phyloP scores from a whole-genome alignment of 139 green algal genomes.

The Volvox reticuliferus region DNA sequence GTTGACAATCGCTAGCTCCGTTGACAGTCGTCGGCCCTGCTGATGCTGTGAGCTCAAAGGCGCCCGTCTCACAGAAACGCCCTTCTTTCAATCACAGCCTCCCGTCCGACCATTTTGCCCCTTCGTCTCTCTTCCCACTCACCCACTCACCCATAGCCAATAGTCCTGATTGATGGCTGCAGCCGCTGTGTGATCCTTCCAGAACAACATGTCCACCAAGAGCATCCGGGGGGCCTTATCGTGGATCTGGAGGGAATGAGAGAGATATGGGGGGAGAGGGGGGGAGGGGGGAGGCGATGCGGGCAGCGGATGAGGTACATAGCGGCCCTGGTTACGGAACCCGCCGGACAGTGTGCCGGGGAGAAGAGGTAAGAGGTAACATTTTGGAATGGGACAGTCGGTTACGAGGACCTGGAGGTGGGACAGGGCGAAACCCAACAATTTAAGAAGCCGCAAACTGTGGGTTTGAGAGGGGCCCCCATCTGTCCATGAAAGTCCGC shows the following conservation, averaged over 20 bases:
- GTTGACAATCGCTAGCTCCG: too few relatives aligned
- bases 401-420: too few relatives aligned
- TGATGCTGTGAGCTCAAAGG: too few relatives aligned
- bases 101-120: neutral
- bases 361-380: neutral
- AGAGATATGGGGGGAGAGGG: neutral
- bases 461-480: too few relatives aligned
- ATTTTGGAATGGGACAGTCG: too few relatives aligned
- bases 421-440: too few relatives aligned
- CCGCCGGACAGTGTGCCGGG: neutral
- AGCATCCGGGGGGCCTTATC: conserved; percentile 65
- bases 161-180: conserved; percentile 76
- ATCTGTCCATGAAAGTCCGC: too few relatives aligned
- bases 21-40: too few relatives aligned
- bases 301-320: neutral
- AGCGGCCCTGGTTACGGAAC: too few relatives aligned
- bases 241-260: conserved; percentile 36
- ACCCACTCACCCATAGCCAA: conserved; percentile 49
- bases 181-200: conserved; percentile 67
- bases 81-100: too few relatives aligned
- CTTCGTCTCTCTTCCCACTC: neutral
- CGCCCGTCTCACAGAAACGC: too few relatives aligned
- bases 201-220: conserved; percentile 89
- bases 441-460: too few relatives aligned
- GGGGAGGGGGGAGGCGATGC: neutral